phyloP scores from a whole-genome alignment of 805 yeast genomes.

The Isabelozyma heimii region DNA sequence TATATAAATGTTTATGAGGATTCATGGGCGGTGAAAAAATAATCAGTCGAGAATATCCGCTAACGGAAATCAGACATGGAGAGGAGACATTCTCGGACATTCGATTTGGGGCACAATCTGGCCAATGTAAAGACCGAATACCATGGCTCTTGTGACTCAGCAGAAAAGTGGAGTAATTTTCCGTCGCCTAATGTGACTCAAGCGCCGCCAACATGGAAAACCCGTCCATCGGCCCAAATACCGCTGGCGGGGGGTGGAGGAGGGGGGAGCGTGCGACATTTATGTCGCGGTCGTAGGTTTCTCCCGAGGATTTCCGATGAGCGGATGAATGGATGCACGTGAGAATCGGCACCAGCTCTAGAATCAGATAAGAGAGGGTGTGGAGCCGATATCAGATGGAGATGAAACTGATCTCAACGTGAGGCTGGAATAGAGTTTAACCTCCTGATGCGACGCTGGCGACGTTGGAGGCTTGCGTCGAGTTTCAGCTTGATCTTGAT shows the following conservation, averaged over 20 bases:
- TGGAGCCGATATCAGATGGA: no score
- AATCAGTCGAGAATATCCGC: background rate
- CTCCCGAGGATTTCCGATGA: background rate
- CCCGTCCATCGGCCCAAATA: background rate
- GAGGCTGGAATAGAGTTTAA: no score
- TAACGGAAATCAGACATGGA: background rate
- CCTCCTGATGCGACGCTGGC: no score
- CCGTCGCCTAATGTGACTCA: background rate
- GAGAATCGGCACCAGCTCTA: background rate
- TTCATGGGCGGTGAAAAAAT: background rate
- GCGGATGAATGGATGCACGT: background rate
- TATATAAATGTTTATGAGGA: background rate
- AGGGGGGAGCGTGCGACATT: background rate
- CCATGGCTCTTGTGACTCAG: background rate
- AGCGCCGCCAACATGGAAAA: background rate
- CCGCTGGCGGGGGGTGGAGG: background rate
- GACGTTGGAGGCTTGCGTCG: no score
- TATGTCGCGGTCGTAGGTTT: background rate
- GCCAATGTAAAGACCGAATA: background rate
- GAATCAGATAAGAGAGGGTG: background rate
- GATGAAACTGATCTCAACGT: no score
- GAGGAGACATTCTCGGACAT: background rate
- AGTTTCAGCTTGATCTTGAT: no score
- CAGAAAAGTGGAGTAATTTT: background rate
- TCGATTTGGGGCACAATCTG: background rate